phyloP scores from a whole-genome alignment of 345 rosid species.

The Arabis alpina region DNA sequence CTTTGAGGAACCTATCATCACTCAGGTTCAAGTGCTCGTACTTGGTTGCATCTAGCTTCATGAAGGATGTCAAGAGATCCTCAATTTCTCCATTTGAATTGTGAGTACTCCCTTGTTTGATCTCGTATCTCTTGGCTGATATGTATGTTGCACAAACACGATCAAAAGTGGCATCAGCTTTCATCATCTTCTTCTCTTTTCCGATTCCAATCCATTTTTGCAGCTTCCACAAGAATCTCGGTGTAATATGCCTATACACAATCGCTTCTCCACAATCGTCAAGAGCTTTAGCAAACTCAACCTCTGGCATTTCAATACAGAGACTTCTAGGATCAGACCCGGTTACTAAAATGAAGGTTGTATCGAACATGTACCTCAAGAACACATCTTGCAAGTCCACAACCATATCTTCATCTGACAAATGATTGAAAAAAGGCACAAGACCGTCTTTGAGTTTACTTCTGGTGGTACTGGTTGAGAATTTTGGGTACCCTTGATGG shows the following conservation, averaged over 20 bases:
- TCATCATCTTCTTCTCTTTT: conserved; percentile 42
- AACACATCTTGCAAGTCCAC: conserved; percentile 52
- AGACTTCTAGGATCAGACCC: conserved; percentile 50
- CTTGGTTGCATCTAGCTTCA: conserved; percentile 16
- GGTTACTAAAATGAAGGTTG: conserved; percentile 40
- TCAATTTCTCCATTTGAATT: neutral
- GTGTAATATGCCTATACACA: conserved; percentile 33
- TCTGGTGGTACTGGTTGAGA: conserved; percentile 18
- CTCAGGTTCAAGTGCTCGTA: neutral
- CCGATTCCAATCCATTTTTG: conserved; percentile 40
- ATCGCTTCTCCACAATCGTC: conserved; percentile 33
- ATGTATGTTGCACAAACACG: conserved; percentile 25
- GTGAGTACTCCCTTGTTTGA: neutral
- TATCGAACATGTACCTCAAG: conserved; percentile 50
- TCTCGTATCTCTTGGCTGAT: conserved; percentile 36
- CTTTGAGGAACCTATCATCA: conserved; percentile 50
- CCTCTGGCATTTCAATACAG: conserved; percentile 41
- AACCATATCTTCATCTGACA: conserved; percentile 9
- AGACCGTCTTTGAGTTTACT: conserved; percentile 31
- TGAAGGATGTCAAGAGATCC: conserved; percentile 47
- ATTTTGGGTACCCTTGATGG: conserved; percentile 30
- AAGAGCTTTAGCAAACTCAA: conserved; percentile 35
- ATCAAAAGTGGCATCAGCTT: conserved; percentile 30
- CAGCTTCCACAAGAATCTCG: conserved; percentile 45
- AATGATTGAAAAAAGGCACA: conserved; percentile 41